Evolutionary conservation across 345 rosid genomes (phyloP), one percentile per base, ranked within the genome.

Genomic region (Rhodamnia rubescens): DNA sequence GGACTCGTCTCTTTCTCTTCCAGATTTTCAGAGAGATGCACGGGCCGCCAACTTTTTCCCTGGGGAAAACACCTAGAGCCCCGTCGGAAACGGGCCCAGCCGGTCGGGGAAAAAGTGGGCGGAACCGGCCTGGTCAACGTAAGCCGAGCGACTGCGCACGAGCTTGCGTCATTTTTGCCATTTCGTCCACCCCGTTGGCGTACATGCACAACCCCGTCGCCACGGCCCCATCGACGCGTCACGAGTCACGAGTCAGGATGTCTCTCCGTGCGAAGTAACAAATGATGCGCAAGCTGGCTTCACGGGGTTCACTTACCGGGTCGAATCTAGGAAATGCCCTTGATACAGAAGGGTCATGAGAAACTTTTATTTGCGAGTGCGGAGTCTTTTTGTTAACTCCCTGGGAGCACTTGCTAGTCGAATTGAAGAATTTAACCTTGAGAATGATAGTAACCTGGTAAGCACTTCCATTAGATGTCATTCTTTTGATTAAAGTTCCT

Each of bases 161-260:
- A 64, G 44, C 12, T 16, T 14, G 22, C 7, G 75, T 4, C 22
- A 16, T 61, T 18, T 18, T 64, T 18, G 15, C 22, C 42, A 64
- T 64, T 15, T 64, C 75, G 20, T 64, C 42, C 42, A 61, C 12
- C 40, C 21, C 21, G 2, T 61, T 7, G 21, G 74, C 3, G 40
- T 36, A 36, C 40, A 36, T 9, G 0, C 1, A 27, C 0, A 1
- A 14, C 21, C 21, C 32, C 11, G 12, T 64, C 2, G 6, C 1
- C 42, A 3, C 10, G 6, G 10, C 9, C 24, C 9, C 24, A 53
- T 18, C 9, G 11, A 61, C 42, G 15, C 14, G 42, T 61, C 42
- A 0, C 6, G 0, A 64, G 42, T 61, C 42, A 0, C 6, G 0
- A 64, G 22, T 29, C 6, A 7, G 6, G 42, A 29, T 29, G 44